phyloP scores from a whole-genome alignment of 2,329 filamentous ascomycete species.

The Verticillium longisporum region DNA sequence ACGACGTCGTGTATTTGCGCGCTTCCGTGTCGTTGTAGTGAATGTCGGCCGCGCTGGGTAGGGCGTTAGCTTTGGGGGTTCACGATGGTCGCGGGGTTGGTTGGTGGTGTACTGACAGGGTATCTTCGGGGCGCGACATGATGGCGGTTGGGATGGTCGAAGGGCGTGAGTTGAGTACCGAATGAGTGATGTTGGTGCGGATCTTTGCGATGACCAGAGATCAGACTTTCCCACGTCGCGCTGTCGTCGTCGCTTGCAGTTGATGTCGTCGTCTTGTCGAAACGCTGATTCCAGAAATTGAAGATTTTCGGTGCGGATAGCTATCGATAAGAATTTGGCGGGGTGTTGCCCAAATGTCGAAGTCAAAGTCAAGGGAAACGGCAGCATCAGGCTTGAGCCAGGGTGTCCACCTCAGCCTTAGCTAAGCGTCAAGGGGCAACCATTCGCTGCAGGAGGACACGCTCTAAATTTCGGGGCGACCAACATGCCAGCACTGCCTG shows the following conservation, averaged over 20 bases:
- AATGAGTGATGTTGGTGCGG: too few relatives aligned
- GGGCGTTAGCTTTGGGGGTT: slow-evolving; percentile 3
- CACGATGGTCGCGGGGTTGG: slow-evolving; percentile 5
- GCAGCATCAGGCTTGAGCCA: background rate
- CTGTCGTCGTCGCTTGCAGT: background rate
- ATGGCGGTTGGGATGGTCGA: slow-evolving; percentile 21
- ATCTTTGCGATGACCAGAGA: too few relatives aligned
- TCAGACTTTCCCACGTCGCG: background rate
- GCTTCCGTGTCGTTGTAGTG: slow-evolving; percentile 97
- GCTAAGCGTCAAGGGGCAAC: background rate
- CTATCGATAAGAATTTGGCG: slow-evolving; percentile 3
- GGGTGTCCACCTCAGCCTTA: background rate
- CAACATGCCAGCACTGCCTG: background rate
- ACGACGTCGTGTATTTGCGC: slow-evolving; percentile 94
- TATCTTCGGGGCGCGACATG: slow-evolving; percentile 98
- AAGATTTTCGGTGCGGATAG: slow-evolving; percentile 5
- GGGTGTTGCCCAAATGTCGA: background rate
- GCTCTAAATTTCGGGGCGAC: background rate
- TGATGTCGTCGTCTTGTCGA: background rate
- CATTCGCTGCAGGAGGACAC: slow-evolving; percentile 1
- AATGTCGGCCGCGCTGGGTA: slow-evolving; percentile 76
- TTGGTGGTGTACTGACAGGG: slow-evolving; percentile 53
- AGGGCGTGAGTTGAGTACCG: too few relatives aligned
- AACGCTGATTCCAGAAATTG: background rate
- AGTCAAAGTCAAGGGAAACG: too few relatives aligned